These are phyloP conservation scores for Neotropicomus parvogracilis DNA, from an alignment of 1,284 basidiomycete genomes.

Conservation along the genomic window DNA sequence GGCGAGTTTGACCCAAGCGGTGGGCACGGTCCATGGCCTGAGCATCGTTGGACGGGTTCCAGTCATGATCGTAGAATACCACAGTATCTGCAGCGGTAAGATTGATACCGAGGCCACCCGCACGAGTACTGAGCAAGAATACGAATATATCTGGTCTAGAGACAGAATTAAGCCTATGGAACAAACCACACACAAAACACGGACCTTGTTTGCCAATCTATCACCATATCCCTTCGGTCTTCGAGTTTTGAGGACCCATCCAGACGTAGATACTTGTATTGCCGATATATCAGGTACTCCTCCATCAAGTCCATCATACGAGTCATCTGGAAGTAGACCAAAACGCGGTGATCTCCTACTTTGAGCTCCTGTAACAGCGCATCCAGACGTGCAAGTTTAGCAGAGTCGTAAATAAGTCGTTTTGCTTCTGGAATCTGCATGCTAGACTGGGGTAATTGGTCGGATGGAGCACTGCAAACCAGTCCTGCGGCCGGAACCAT, in stretches of 20 bases:
- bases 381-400: conserved; percentile 92
- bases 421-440: conserved; percentile 97
- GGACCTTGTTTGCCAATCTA: conserved; percentile 97
- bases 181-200: conserved; percentile 26
- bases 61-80: conserved; percentile 98
- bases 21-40: conserved; percentile 99
- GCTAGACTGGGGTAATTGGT: conserved; percentile 79
- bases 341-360: conserved; percentile 87
- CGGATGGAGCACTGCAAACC: conserved; percentile 59
- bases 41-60: conserved; percentile 99
- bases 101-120: conserved; percentile 98
- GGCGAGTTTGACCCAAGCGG: conserved; percentile 96
- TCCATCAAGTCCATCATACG: conserved; percentile 99
- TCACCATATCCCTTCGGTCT: conserved; percentile 98
- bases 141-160: conserved; percentile 89
- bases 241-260: conserved; percentile 96
- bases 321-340: conserved; percentile 99
- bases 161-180: conserved; percentile 5
- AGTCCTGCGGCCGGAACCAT: conserved; percentile 69
- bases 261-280: conserved; percentile 95
- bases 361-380: conserved; percentile 89
- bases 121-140: conserved; percentile 93
- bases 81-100: conserved; percentile 97
- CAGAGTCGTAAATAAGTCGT: conserved; percentile 94
- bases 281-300: conserved; percentile 96